These are phyloP conservation scores for Hymenoscyphus fraxineus DNA, from an alignment of 2,329 filamentous ascomycete genomes.

Conservation along the genomic window DNA sequence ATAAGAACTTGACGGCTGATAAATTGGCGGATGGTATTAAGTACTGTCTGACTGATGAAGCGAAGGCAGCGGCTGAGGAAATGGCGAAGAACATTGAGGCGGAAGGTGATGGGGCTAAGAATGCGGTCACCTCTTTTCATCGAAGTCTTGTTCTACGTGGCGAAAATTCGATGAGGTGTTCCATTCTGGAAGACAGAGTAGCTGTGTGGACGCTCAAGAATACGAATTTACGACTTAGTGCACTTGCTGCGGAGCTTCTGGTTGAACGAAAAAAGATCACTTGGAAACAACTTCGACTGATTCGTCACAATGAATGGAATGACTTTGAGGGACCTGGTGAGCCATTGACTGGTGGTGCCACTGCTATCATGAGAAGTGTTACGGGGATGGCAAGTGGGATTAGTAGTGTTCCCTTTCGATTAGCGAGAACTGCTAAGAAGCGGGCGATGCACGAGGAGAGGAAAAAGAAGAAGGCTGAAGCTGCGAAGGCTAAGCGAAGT, in stretches of 20 bases:
- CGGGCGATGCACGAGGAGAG: constrained; percentile 49
- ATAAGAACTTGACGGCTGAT: constrained; percentile 62
- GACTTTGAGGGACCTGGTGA: constrained; percentile 74
- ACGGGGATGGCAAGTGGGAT: constrained; percentile 59
- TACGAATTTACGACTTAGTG: constrained; percentile 56
- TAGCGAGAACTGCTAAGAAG: constrained; percentile 55
- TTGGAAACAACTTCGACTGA: constrained; percentile 60
- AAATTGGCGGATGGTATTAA: constrained; percentile 67
- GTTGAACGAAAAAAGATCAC: constrained; percentile 57
- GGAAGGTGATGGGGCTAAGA: constrained; percentile 64
- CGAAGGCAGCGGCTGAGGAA: constrained; percentile 51
- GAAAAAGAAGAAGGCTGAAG: constrained; percentile 31
- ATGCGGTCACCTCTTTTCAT: constrained; percentile 66
- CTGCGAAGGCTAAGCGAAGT: constrained; percentile 6
- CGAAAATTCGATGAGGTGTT: constrained; percentile 59
- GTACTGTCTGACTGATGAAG: constrained; percentile 60
- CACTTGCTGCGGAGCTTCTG: constrained; percentile 62
- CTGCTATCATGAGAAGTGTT: constrained; percentile 56
- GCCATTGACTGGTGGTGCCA: constrained; percentile 63
- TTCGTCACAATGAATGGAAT: constrained; percentile 70
- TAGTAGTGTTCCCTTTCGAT: constrained; percentile 58
- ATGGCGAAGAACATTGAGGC: constrained; percentile 59
- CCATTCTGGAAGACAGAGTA: constrained; percentile 57
- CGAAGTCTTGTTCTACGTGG: constrained; percentile 51
- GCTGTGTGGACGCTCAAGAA: constrained; percentile 65